Base-by-base conservation (phyloP, 2,329 filamentous ascomycete species). In the Colletotrichum plurivorum region DNA sequence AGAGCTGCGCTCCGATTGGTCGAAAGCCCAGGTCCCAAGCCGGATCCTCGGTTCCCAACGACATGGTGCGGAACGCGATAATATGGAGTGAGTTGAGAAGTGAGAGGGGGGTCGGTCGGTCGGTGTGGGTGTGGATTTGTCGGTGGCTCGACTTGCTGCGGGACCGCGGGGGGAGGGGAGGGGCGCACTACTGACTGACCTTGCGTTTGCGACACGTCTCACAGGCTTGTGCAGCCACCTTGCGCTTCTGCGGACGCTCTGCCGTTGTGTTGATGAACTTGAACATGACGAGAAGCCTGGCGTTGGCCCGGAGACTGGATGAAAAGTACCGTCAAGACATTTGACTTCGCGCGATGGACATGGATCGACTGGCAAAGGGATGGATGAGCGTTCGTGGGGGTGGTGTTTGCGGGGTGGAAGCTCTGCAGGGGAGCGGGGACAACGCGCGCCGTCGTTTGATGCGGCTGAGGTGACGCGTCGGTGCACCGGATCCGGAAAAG, bases 201-300 rank as follows among this genome's bases (percentile, higher is more conserved):
- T 72, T 72, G 8, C 71, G 61, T 39, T 62, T 70, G 13, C 71
- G 69, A 45, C 71, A 72, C 20, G 55, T 63, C 10, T 63, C 67
- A 31, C 71, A 72, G 6, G 71, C 71, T 6, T 72, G 62, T 8
- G 61, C 48, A 4, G 70, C 71, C 16, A 70, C 67, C 48, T 71
- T 72, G 25, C 71, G 66, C 51, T 67, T 66, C 4, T 48, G 46
- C 5, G 53, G 49, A 16, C 53, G 69, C 6, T 52, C 49, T 13
- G 67, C 67, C 9, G 71, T 72, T 1, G 65, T 70, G 52, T 72
- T 72, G 52, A 72, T 67, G 57, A 72, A 72, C 52, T 66, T 72
- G 20, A 72, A 55, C 70, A 72, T 72, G 51, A 15, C 41, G 41
- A 36, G 31, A 10, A 36, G 31, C 31, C 31, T 36, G 41, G 41